These are phyloP conservation scores for Chlorella vulgaris DNA, from an alignment of 139 green algal species.

Conservation along the genomic window DNA sequence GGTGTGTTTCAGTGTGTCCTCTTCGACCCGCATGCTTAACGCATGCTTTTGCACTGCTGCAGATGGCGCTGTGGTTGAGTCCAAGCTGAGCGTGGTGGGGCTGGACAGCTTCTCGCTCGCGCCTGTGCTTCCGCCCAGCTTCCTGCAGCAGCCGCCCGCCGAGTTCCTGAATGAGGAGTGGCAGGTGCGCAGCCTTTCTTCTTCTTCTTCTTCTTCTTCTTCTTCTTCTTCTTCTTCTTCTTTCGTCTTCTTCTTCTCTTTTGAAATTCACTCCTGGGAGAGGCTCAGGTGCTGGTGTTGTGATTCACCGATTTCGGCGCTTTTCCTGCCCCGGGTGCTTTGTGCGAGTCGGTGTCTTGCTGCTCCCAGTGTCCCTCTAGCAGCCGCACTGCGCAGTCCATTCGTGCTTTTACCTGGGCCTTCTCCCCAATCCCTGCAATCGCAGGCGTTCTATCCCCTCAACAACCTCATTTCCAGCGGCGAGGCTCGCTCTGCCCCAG, in stretches of 20 bases:
- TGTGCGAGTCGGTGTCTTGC: too few relatives aligned
- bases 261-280: too few relatives aligned
- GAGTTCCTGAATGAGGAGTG: conserved; percentile 15
- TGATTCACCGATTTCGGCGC: too few relatives aligned
- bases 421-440: too few relatives aligned
- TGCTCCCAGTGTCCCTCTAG: too few relatives aligned
- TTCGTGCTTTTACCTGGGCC: too few relatives aligned
- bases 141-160: conserved; percentile 3
- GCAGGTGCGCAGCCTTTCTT: conserved; percentile 1
- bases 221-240: neutral
- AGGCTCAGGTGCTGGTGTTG: too few relatives aligned
- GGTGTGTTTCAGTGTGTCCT: neutral
- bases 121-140: conserved; percentile 4
- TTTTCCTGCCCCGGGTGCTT: too few relatives aligned
- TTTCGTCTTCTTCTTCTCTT: too few relatives aligned
- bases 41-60: neutral
- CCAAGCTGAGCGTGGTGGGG: conserved; percentile 9
- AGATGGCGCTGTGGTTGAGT: neutral
- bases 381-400: too few relatives aligned
- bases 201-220: too few relatives aligned
- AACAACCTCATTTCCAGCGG: conserved; percentile 34
- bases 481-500: conserved; percentile 18
- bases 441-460: conserved; percentile 42
- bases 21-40: too few relatives aligned
- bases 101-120: conserved; percentile 31